Conservation (phyloP, 108 stramenopile species). For the Cyclotella baltica region DNA sequence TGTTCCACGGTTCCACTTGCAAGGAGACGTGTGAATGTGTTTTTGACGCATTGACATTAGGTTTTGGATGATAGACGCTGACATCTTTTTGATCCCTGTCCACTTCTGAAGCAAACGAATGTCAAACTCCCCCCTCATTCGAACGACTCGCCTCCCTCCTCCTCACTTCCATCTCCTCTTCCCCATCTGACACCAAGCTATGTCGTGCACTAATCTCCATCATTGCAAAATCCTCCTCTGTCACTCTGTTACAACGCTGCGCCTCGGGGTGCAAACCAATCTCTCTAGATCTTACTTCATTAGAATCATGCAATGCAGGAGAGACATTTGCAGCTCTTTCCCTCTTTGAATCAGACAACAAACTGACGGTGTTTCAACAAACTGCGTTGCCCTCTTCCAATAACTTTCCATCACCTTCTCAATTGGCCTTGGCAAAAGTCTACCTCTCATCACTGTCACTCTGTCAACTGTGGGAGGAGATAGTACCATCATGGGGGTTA, state of each 20-base stretch:
- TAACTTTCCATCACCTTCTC: slow-evolving; percentile 3
- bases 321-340: slow-evolving; percentile 6
- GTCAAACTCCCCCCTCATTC: not conserved
- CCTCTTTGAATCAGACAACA: not conserved
- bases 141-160: slow-evolving; percentile 6
- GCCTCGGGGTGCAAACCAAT: slow-evolving; percentile 6
- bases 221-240: not conserved
- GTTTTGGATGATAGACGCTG: not conserved
- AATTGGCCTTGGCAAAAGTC: not conserved
- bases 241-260: not conserved
- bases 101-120: slow-evolving; percentile 13
- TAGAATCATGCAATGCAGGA: not conserved
- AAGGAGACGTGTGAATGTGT: not conserved
- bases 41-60: not conserved
- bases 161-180: not conserved
- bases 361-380: not conserved
- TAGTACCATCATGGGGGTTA: slow-evolving; percentile 8
- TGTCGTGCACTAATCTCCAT: not conserved
- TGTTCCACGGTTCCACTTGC: too few relatives aligned
- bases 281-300: not conserved
- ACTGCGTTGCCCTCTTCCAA: slow-evolving; percentile 11
- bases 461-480: not conserved
- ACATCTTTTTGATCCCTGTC: not conserved
- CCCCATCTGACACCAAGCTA: not conserved
- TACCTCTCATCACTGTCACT: not conserved